phyloP scores from a whole-genome alignment of 2,329 filamentous ascomycete species.

The Apiospora hydei region DNA sequence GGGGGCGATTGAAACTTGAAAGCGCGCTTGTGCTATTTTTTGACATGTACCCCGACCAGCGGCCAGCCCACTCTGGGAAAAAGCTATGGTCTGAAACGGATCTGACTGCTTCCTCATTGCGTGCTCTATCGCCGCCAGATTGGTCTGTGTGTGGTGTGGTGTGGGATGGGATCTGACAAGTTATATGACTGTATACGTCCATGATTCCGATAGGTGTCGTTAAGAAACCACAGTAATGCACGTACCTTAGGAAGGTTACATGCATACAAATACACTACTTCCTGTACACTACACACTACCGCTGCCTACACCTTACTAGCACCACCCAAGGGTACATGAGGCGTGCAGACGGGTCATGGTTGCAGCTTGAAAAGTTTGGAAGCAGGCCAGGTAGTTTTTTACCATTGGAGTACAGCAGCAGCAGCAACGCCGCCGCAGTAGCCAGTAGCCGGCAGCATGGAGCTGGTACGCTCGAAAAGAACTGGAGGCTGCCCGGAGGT shows the following conservation, averaged over 20 bases:
- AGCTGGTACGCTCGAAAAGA: not conserved
- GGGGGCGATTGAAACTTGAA: not conserved
- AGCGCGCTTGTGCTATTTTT: slow-evolving; percentile 16
- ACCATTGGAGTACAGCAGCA: not conserved
- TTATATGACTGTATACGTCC: slow-evolving; percentile 17
- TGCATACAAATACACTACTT: not conserved
- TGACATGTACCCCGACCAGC: slow-evolving; percentile 11
- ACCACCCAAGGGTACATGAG: not conserved
- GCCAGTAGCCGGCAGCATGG: not conserved
- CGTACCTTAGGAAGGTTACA: slow-evolving; percentile 16
- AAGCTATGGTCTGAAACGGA: slow-evolving; percentile 19
- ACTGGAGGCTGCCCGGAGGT: not conserved
- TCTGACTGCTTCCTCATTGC: slow-evolving; percentile 19
- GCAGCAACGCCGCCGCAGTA: not conserved
- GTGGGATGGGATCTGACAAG: slow-evolving; percentile 17
- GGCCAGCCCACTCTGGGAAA: not conserved
- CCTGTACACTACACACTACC: not conserved
- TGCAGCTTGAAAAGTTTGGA: not conserved
- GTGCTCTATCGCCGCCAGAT: slow-evolving; percentile 12
- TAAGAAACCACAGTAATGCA: slow-evolving; percentile 6
- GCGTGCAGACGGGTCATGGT: slow-evolving; percentile 11
- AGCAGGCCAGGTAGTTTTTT: not conserved
- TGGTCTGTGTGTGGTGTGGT: not conserved
- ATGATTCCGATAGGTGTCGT: slow-evolving; percentile 19
- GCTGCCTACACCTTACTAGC: not conserved